Evolutionary conservation across 1,284 basidiomycete genomes (phyloP), one percentile per base, ranked within the genome.

Genomic region (Puccinia novopanici): DNA sequence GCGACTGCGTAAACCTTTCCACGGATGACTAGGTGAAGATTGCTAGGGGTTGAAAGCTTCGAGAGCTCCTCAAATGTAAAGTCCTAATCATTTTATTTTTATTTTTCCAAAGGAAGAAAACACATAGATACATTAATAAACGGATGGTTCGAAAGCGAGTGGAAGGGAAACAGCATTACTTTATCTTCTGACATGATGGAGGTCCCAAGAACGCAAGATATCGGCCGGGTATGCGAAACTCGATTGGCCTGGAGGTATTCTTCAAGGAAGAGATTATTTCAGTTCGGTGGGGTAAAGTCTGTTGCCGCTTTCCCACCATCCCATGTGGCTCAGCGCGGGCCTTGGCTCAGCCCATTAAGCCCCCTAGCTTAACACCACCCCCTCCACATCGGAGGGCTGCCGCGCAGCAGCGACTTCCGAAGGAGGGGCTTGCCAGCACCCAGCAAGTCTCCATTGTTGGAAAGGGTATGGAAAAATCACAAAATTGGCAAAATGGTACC

Each of bases 1-100:
- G 94, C 91, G 83, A 92, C 91, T 87, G 97, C 90, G 89, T 99
- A 99, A 81, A 99, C 96, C 24, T 79, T 70, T 45, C 76, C 76
- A 42, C 48, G 52, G 24, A 79, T 79, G 34, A 79, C 50, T 13
- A 79, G 48, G 40, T 79, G 76, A 17, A 79, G 48, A 61, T 79
- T 71, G 4, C 48, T 55, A 22, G 76, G 34, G 10, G 3, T 57
- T 70, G 65, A 71, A 57, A 79, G 52, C 13, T 52, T 40, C 19
- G 65, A 24, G 13, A 79, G 52, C 42, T 79, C 76, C 34, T 79
- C 67, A 34, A 54, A 40, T 17, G 76, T 79, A 55, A 79, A 79
- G n/a, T 79, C 76, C 76, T 79, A 52, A 52, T 12, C 19, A 52
- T 8, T 8, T 45, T 45, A 8, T 8, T 45, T 52, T 52, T 52